A percentile compares a stretch with the other conserved stretches of the same genome.
Evolutionary conservation across 305 asterid genomes (phyloP).

Genomic region (Lippia alba): DNA sequence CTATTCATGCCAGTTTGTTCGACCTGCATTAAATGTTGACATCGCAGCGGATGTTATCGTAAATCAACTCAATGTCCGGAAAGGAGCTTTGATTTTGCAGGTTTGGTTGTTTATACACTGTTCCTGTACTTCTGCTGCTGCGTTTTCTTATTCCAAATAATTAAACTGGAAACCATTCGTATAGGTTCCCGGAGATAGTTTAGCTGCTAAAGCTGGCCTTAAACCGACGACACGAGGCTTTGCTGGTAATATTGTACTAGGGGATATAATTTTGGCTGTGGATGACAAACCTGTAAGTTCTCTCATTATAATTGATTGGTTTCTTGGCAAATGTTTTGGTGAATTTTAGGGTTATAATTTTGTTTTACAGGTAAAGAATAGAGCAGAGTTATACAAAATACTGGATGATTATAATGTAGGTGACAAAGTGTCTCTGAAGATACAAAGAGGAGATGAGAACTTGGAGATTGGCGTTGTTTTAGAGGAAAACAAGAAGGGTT

Average conservation of each 20-base stretch:
- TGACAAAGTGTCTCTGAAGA: conserved; percentile 65
- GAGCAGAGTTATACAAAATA: conserved; percentile 70
- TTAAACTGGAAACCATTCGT: conserved; percentile 9
- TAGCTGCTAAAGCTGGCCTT: conserved; percentile 84
- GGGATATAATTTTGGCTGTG: conserved; percentile 85
- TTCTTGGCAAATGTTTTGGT: not conserved
- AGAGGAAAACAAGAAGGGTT: conserved; percentile 57
- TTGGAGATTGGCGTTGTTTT: conserved; percentile 70
- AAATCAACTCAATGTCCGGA: conserved; percentile 91
- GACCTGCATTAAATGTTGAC: conserved; percentile 83
- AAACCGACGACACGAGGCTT: conserved; percentile 88
- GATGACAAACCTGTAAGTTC: conserved; percentile 73
- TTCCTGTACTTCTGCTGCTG: not conserved
- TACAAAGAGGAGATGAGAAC: conserved; percentile 62
- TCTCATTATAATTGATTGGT: not conserved
- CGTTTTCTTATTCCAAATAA: not conserved
- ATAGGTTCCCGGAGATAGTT: conserved; percentile 79
- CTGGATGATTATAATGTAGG: conserved; percentile 80
- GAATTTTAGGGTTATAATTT: conserved; percentile 13
- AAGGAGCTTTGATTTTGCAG: conserved; percentile 86
- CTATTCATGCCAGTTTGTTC: conserved; percentile 56
- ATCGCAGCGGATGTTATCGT: conserved; percentile 83
- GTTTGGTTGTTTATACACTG: conserved; percentile 39
- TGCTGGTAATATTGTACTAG: conserved; percentile 92
- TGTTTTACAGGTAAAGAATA: conserved; percentile 66